phyloP scores from a whole-genome alignment of 177 flowering plant genomes.

The Vitis hybrid region DNA sequence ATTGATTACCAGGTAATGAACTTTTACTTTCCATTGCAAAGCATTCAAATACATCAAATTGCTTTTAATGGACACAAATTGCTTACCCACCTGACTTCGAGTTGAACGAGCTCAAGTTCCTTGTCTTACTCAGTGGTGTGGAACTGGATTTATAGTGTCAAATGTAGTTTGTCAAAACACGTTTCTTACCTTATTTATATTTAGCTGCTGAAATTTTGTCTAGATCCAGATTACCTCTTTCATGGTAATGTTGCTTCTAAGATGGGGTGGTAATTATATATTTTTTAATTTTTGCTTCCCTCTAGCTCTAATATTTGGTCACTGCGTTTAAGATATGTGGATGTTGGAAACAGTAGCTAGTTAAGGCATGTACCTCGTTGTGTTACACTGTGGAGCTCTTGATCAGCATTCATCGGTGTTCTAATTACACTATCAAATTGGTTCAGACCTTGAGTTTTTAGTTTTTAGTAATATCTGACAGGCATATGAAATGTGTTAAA shows the following conservation, averaged over 20 bases:
- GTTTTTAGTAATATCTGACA: background rate
- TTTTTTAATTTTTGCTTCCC: background rate
- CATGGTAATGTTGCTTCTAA: background rate
- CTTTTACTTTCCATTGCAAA: background rate
- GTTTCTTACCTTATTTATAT: background rate
- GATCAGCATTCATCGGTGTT: background rate
- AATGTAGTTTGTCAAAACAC: too few species aligned
- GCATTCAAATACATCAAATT: background rate
- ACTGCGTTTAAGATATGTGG: background rate
- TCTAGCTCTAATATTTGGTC: background rate
- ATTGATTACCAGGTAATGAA: slow-evolving; percentile 81
- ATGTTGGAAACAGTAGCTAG: too few species aligned
- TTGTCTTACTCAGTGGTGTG: too few species aligned
- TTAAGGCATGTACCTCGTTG: too few species aligned
- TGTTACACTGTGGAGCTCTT: background rate
- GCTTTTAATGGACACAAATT: background rate
- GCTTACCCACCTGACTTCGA: too few species aligned
- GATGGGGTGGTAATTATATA: background rate
- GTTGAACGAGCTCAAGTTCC: too few species aligned
- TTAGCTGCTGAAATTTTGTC: background rate
- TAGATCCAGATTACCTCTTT: background rate
- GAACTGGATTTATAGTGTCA: too few species aligned
- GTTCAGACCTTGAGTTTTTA: background rate
- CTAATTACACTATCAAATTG: background rate
- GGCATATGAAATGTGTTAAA: background rate